Percentiles rank a stretch among this genome's conserved stretches.
Evolutionary conservation across 495 filamentous ascomycete species (phyloP).

Genomic region (Geopyxis carbonaria): DNA sequence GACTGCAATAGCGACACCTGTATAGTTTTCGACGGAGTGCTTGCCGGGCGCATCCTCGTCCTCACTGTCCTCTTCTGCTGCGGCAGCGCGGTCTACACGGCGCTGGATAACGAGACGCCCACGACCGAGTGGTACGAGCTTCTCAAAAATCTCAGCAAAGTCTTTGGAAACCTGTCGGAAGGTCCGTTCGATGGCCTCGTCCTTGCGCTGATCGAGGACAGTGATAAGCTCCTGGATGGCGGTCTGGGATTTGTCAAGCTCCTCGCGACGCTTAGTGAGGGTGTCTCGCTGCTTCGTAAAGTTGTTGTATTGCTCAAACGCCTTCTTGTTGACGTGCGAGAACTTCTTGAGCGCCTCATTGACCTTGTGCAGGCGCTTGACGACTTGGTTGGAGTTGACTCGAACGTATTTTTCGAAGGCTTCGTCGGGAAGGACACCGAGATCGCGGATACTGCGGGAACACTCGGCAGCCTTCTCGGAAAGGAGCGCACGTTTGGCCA

Average conservation of each 20-base stretch:
- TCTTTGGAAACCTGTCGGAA: conserved; percentile 94
- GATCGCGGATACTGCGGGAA: conserved; percentile 70
- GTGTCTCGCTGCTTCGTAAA: conserved; percentile 83
- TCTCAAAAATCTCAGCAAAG: conserved; percentile 83
- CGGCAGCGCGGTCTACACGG: conserved; percentile 52
- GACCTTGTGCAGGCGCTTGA: conserved; percentile 77
- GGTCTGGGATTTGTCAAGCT: conserved; percentile 64
- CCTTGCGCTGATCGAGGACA: conserved; percentile 85
- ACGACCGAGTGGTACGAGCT: conserved; percentile 82
- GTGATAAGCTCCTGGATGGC: conserved; percentile 84
- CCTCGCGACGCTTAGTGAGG: conserved; percentile 60
- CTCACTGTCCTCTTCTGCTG: conserved; percentile 50
- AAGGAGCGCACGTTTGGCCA: conserved; percentile 66
- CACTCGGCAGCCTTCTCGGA: conserved; percentile 60
- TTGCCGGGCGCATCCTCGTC: conserved; percentile 40
- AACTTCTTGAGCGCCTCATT: conserved; percentile 92
- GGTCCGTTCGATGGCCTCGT: conserved; percentile 88
- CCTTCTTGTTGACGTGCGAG: conserved; percentile 97
- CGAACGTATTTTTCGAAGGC: conserved; percentile 82
- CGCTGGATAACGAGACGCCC: conserved; percentile 87
- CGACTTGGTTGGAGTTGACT: conserved; percentile 57
- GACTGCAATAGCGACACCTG: conserved; percentile 92
- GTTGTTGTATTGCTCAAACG: conserved; percentile 94
- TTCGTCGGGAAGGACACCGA: conserved; percentile 86
- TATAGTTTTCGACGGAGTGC: conserved; percentile 80